Base-by-base conservation (phyloP, 805 yeast genomes). In the Danielia oregonensis region DNA sequence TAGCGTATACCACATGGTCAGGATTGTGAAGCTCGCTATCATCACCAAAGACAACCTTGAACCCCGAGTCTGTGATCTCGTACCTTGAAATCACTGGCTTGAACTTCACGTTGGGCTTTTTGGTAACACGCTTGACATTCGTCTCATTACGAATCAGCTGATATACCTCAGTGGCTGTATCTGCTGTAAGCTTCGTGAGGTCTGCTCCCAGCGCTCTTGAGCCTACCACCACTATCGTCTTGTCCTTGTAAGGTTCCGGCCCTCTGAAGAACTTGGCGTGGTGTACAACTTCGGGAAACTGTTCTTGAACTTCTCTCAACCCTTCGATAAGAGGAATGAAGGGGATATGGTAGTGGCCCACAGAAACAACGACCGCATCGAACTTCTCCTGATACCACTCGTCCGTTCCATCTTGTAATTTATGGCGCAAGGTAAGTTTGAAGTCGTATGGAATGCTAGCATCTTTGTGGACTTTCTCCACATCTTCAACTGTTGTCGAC, bases 1-100 rank as follows among this genome's bases (percentile, higher is more conserved):
- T 85, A 32, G 86, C 83, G 53, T 79, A 82, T 7, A 85, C 61
- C 7, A 86, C 61, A 15, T 52, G 49, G 42, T 84, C 89, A 26
- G 83, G 72, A 24, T 64, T 65, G 1, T 47, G 45, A 2, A 79
- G 38, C 8, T 47, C 54, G 3, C 55, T 44, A 2, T 82, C 87
- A 42, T 76, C 77, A 4, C 46, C 63, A 37, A 80, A 74, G 9
- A 55, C 49, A 2, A 79, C 60, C 17, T 49, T 44, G 29, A 58
- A 52, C 8, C 46, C 69, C 0, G 63, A 48, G 30, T 61, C 58
- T 1, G 36, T 39, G 5, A 47, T 24, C 1, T 52, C 60, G 35
- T 48, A 55, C 25, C 44, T 37, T 11, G 30, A 23, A 21, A 65
- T 56, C 5, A 36, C 39, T 4, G 67, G 65, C 33, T 57, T 61